A percentile compares a stretch with the other conserved stretches of the same genome.
Evolutionary conservation across 495 filamentous ascomycete genomes (phyloP).

Genomic region (Podospora conica): DNA sequence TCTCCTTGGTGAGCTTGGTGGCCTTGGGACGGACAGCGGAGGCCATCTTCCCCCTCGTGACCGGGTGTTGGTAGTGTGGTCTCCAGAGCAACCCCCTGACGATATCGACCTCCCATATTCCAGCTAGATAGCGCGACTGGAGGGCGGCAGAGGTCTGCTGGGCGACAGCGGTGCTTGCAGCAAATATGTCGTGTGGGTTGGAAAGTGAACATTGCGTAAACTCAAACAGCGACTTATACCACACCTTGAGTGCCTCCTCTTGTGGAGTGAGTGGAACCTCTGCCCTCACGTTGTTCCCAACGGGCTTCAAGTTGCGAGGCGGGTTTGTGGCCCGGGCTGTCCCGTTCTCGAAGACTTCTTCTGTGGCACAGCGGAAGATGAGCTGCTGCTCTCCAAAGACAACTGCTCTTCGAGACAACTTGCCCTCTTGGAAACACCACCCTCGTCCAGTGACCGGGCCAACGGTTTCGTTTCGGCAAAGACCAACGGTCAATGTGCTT

Average conservation of each 20-base stretch:
- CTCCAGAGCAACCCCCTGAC: slow-evolving; percentile 7
- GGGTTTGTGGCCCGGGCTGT: not conserved
- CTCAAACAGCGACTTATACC: slow-evolving; percentile 1
- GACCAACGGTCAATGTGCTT: not conserved
- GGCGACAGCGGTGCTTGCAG: slow-evolving; percentile 4
- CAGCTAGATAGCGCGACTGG: slow-evolving; percentile 3
- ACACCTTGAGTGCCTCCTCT: slow-evolving; percentile 3
- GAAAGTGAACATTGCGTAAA: slow-evolving; percentile 6
- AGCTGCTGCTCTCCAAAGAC: slow-evolving; percentile 8
- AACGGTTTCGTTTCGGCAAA: not conserved
- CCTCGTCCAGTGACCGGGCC: slow-evolving; percentile 2
- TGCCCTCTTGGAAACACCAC: slow-evolving; percentile 13
- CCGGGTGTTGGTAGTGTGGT: slow-evolving; percentile 4
- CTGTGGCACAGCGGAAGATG: not conserved
- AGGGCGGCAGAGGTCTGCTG: slow-evolving; percentile 1
- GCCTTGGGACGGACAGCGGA: not conserved
- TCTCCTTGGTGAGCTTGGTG: slow-evolving; percentile 1
- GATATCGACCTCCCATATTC: slow-evolving; percentile 8
- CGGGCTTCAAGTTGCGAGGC: not conserved
- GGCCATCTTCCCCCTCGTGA: not conserved
- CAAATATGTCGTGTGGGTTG: slow-evolving; percentile 12
- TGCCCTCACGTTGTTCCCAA: not conserved
- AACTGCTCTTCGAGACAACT: slow-evolving; percentile 1
- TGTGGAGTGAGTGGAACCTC: not conserved
- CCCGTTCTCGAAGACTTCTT: not conserved